Conservation (phyloP, 2,329 filamentous ascomycete genomes). For the Chlorencoelia australis region DNA sequence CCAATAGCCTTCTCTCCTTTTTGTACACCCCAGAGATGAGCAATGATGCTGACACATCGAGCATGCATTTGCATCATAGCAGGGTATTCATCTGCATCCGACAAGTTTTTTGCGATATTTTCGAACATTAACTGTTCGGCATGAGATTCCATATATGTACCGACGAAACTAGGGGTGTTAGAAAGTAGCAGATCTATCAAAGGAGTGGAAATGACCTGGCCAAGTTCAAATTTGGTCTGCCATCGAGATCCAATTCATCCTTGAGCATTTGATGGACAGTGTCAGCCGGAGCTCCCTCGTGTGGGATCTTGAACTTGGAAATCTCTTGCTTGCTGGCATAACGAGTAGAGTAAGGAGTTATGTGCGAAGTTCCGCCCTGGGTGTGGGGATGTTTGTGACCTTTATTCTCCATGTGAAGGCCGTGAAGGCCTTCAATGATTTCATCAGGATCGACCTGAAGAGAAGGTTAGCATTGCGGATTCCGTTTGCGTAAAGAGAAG, state of each 20-base stretch:
- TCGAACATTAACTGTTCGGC: slow-evolving; percentile 55
- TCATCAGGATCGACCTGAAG: slow-evolving; percentile 44
- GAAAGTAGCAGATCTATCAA: not conserved
- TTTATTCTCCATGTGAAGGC: slow-evolving; percentile 31
- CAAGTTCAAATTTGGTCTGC: slow-evolving; percentile 57
- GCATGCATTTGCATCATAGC: slow-evolving; percentile 51
- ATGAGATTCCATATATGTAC: slow-evolving; percentile 61
- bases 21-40: slow-evolving; percentile 54
- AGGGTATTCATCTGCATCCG: slow-evolving; percentile 59
- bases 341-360: slow-evolving; percentile 46
- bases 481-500: not conserved
- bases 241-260: slow-evolving; percentile 54
- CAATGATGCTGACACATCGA: slow-evolving; percentile 59
- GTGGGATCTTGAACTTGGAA: slow-evolving; percentile 49
- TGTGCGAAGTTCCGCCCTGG: slow-evolving; percentile 37
- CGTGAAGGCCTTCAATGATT: slow-evolving; percentile 42
- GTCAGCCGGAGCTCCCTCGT: slow-evolving; percentile 48
- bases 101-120: slow-evolving; percentile 61
- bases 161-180: slow-evolving; percentile 45
- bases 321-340: slow-evolving; percentile 46
- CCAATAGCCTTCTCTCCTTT: slow-evolving; percentile 55
- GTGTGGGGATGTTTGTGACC: slow-evolving; percentile 29
- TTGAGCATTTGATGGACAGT: slow-evolving; percentile 55
- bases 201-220: slow-evolving; percentile 34
- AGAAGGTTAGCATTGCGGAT: not conserved